Percentiles rank a stretch among this genome's conserved stretches.
Evolutionary conservation across 1,284 basidiomycete genomes (phyloP).

Genomic region (Wolfiporia cocos): DNA sequence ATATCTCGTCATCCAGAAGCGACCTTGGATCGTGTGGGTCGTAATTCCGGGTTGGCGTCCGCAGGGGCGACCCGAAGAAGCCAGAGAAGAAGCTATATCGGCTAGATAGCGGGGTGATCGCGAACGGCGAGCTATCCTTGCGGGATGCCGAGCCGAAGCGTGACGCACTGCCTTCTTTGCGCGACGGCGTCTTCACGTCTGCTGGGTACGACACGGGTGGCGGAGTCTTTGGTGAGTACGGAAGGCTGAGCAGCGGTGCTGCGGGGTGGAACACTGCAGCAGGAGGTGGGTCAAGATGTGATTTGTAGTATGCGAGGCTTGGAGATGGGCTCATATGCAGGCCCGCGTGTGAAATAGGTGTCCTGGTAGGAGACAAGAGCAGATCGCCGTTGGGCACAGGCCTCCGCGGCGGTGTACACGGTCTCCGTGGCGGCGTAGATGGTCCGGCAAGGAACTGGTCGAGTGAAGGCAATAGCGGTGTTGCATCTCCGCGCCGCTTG

Average conservation of each 20-base stretch:
- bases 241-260: constrained; percentile 10
- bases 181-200: constrained; percentile 46
- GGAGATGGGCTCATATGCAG: constrained; percentile 60
- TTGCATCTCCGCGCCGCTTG: constrained; percentile 24
- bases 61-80: constrained; percentile 42
- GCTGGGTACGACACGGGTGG: constrained; percentile 33
- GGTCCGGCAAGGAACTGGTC: constrained; percentile 20
- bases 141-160: constrained; percentile 7
- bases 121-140: constrained; percentile 26
- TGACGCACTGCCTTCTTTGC: constrained; percentile 28
- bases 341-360: constrained; percentile 62
- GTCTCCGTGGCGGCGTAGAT: constrained; percentile 27
- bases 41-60: constrained; percentile 44
- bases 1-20: constrained; percentile 61
- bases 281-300: constrained; percentile 54
- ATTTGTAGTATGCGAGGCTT: constrained; percentile 59
- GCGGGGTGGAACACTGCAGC: constrained; percentile 28
- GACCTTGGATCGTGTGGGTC: constrained; percentile 65
- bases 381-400: constrained; percentile 20
- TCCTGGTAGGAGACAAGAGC: constrained; percentile 51
- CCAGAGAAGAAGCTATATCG: constrained; percentile 38
- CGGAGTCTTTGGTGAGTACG: constrained; percentile 20
- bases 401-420: constrained; percentile 25
- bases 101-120: constrained; percentile 55
- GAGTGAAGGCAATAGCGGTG: no score